Base-by-base conservation (phyloP, 148 eudicot species). In the Vaccinium darrowii region DNA sequence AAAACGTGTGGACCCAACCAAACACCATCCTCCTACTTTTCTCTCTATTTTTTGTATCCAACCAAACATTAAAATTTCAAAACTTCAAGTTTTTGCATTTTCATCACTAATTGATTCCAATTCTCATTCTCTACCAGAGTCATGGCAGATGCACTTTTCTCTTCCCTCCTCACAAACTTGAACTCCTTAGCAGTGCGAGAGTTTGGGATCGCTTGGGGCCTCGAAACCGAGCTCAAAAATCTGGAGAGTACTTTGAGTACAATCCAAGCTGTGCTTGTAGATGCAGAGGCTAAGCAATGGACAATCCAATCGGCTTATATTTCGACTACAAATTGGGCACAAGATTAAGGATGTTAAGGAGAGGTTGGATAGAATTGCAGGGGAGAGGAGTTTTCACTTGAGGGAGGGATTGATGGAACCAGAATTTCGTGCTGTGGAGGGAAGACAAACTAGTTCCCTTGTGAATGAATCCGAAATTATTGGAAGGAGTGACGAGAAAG, bases 281-380 rank as follows among this genome's bases (percentile, higher is more conserved):
- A 82, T 39, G 87, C 82, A 14, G 82, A 82, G 71, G 65, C 23
- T 18, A 63, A 72, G 47, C 87, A 86, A 21, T 9, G 62, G 54
- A 86, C n/a, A n/a, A n/a, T n/a, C n/a, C n/a, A n/a, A 53, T 18
- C 27, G 8, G n/a, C 25, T 57, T 18, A 16, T 79, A 14, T 79
- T 79, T 79, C 65, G 47, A 1, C 2, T 8, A 0, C 8, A 54
- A 8, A 79, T 79, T 15, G 63, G 67, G 50, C n/a, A 30, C 18
- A 57, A 36, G 27, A 36, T 80, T 0, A 5, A 9, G 4, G 43
- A 25, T 25, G 27, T 52, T 0, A 78, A 13, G 36, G n/a, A 52
- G 5, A 78, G 39, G 14, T 52, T 78, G 52, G 43, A 78, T 12
- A 36, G 1, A 1, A 78, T 78, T 23, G 43, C 36, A 25, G 7